Evolutionary conservation across 1,139 yeast genomes (phyloP).

Genomic region (Petasospora fabianii): DNA sequence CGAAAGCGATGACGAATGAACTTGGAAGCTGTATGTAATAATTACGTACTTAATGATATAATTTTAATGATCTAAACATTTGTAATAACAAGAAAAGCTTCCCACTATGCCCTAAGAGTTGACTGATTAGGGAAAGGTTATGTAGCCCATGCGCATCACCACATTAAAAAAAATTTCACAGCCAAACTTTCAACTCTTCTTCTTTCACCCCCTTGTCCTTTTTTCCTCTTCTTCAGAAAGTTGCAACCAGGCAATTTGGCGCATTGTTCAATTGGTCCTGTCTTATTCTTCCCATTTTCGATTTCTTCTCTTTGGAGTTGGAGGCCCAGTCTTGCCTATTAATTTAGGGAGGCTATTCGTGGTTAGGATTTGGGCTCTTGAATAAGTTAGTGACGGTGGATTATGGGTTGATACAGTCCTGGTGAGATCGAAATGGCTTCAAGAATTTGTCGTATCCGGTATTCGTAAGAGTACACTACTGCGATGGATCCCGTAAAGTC

Average conservation of each 20-base stretch:
- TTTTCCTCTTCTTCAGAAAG: slow-evolving; percentile 2
- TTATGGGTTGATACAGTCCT: slow-evolving; percentile 1
- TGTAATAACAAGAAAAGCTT: too few species aligned
- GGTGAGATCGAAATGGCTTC: slow-evolving; percentile 5
- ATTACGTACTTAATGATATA: background rate
- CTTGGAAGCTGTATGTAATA: too few species aligned
- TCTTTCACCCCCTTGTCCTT: background rate
- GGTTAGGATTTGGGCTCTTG: background rate
- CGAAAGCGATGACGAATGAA: slow-evolving; percentile 26
- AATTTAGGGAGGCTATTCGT: slow-evolving; percentile 1
- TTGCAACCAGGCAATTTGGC: slow-evolving; percentile 5
- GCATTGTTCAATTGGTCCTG: slow-evolving; percentile 1
- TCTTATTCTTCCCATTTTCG: background rate
- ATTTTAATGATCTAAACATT: too few species aligned
- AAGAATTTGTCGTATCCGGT: slow-evolving; percentile 3
- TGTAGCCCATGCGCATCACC: background rate
- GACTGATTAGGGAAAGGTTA: background rate
- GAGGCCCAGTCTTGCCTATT: slow-evolving; percentile 6
- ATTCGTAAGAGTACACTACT: background rate
- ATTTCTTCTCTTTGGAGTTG: background rate
- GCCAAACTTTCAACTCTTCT: background rate
- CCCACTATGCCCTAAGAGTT: background rate
- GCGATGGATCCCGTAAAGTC: slow-evolving; percentile 6
- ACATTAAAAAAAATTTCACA: background rate
- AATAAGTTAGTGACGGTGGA: background rate